Percentiles rank a stretch among this genome's conserved stretches.
These are phyloP conservation scores for Pseudogymnoascus sp. DNA, from an alignment of 2,329 filamentous ascomycete genomes.

Conservation along the genomic window DNA sequence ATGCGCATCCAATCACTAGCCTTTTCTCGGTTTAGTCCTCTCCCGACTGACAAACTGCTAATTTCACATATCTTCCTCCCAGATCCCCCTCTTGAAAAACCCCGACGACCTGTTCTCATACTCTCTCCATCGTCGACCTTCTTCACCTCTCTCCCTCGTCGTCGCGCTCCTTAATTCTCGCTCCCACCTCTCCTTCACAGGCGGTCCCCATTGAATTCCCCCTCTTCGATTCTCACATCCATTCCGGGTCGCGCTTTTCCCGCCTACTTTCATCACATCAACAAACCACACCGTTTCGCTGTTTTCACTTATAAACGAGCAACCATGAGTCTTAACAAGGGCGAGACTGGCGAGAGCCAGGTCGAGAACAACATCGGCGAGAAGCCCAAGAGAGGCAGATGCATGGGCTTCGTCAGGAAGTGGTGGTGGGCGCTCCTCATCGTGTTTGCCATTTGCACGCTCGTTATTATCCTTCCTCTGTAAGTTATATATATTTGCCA, in stretches of 20 bases:
- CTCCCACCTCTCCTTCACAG: background rate
- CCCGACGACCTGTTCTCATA: background rate
- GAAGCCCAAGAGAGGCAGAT: background rate
- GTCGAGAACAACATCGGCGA: background rate
- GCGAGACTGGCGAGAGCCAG: background rate
- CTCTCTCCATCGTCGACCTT: background rate
- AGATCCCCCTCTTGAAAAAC: background rate
- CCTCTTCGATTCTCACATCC: background rate
- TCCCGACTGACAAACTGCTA: background rate
- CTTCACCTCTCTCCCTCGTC: background rate
- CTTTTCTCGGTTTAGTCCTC: background rate
- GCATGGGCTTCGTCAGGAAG: background rate
- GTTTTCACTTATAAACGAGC: constrained; percentile 1
- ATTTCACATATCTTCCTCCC: background rate
- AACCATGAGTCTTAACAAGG: background rate
- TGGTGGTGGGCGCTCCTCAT: background rate
- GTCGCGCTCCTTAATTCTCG: background rate
- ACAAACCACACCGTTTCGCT: background rate
- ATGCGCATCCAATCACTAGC: background rate
- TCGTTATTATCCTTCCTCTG: background rate
- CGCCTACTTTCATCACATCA: background rate
- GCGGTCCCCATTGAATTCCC: background rate
- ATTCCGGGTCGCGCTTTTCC: background rate
- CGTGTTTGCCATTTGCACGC: background rate
- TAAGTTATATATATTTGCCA: background rate